These are phyloP conservation scores for Clarireedia sp. DNA, from an alignment of 2,329 filamentous ascomycete species.

Conservation along the genomic window DNA sequence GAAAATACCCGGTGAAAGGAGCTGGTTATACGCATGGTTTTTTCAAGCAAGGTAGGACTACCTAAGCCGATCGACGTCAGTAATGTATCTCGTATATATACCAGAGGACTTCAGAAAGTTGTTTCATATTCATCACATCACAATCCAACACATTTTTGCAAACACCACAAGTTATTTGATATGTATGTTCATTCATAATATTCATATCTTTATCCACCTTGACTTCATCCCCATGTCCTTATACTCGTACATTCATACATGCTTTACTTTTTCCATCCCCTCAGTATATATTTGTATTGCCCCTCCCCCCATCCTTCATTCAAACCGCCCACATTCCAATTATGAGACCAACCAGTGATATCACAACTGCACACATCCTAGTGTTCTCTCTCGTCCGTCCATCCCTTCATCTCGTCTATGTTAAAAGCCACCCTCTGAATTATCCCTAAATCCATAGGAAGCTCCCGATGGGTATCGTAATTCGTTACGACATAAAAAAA, in stretches of 20 bases:
- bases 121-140: too few relatives aligned
- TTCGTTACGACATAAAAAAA: slow-evolving; percentile 12
- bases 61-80: too few relatives aligned
- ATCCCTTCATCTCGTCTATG: slow-evolving; percentile 10
- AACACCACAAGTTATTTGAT: not conserved
- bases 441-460: slow-evolving; percentile 9
- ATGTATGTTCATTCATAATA: not conserved
- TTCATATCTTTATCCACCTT: not conserved
- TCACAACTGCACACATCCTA: not conserved
- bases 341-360: slow-evolving; percentile 8
- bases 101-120: too few relatives aligned
- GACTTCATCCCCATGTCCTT: not conserved
- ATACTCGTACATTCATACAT: not conserved
- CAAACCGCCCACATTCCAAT: not conserved
- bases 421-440: slow-evolving; percentile 2
- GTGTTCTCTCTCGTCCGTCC: not conserved
- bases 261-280: not conserved
- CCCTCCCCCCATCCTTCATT: too few relatives aligned
- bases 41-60: too few relatives aligned
- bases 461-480: slow-evolving; percentile 9
- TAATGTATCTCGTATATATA: too few relatives aligned
- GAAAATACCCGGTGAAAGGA: too few relatives aligned
- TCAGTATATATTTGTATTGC: not conserved
- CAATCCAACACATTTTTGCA: too few relatives aligned
- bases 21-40: too few relatives aligned